A percentile compares a stretch with the other conserved stretches of the same genome.
These are phyloP conservation scores for Fragaria nilgerrensis DNA, from an alignment of 306 rosid genomes.

Conservation along the genomic window DNA sequence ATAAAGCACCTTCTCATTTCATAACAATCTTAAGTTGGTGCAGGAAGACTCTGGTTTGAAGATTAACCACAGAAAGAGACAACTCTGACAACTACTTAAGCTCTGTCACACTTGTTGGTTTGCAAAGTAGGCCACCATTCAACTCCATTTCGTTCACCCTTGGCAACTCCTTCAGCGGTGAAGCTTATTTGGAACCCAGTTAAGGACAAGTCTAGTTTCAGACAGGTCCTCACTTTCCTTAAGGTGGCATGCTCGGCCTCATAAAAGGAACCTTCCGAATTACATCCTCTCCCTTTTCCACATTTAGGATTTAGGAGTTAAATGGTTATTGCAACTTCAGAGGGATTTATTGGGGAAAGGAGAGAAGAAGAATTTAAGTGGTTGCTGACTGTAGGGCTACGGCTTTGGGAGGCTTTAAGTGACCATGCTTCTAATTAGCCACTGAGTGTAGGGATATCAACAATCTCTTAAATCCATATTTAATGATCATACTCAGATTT, in stretches of 20 bases:
- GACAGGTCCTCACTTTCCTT: not conserved
- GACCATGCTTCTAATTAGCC: not conserved
- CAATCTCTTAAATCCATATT: not conserved
- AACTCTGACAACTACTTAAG: not conserved
- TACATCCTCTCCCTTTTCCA: not conserved
- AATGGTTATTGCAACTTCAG: not conserved
- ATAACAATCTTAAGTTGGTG: not conserved
- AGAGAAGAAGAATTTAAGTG: not conserved
- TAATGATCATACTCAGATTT: not conserved
- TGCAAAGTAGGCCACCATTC: not conserved
- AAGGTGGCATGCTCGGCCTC: not conserved
- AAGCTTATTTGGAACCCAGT: not conserved
- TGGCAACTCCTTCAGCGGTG: not conserved
- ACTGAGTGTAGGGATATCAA: not conserved
- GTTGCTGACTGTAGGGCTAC: not conserved
- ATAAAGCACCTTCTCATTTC: not conserved
- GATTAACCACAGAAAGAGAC: not conserved
- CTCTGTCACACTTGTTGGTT: not conserved
- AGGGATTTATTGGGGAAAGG: not conserved
- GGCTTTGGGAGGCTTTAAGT: not conserved
- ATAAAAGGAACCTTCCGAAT: not conserved
- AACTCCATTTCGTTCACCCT: not conserved
- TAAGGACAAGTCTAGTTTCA: not conserved
- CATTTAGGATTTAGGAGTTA: not conserved
- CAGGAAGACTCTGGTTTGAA: not conserved